These are phyloP conservation scores for Solanum pinnatisectum DNA, from an alignment of 257 asterid genomes.

Conservation along the genomic window DNA sequence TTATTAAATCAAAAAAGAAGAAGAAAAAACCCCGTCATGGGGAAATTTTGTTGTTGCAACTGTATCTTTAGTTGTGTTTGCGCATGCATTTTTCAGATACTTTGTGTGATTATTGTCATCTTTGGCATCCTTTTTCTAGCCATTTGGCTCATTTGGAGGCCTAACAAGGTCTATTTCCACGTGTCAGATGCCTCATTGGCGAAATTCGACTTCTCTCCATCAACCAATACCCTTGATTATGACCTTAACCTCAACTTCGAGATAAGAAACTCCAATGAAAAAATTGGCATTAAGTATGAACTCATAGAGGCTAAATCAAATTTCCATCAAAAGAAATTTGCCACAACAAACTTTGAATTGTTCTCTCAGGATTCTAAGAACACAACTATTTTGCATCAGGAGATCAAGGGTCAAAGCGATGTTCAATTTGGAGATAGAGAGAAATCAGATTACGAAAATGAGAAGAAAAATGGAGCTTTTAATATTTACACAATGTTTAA, in stretches of 20 bases:
- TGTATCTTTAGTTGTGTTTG: slow-evolving; percentile 53
- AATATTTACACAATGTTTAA: slow-evolving; percentile 38
- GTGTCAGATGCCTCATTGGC: slow-evolving; percentile 48
- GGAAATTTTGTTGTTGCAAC: slow-evolving; percentile 48
- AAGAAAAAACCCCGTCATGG: background rate
- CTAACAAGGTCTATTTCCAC: slow-evolving; percentile 47
- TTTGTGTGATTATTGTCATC: slow-evolving; percentile 32
- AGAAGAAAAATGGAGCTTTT: slow-evolving; percentile 23
- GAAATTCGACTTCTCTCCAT: slow-evolving; percentile 31
- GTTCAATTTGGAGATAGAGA: slow-evolving; percentile 21
- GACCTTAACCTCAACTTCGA: slow-evolving; percentile 51
- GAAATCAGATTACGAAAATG: slow-evolving; percentile 21
- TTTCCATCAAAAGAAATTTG: slow-evolving; percentile 43
- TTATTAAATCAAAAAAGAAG: background rate
- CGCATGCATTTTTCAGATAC: slow-evolving; percentile 59
- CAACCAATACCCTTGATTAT: slow-evolving; percentile 50
- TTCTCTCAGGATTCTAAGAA: slow-evolving; percentile 53
- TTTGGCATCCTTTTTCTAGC: slow-evolving; percentile 23
- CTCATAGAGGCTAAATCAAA: slow-evolving; percentile 45
- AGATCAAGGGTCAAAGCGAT: slow-evolving; percentile 26
- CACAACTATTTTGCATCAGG: slow-evolving; percentile 19
- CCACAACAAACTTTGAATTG: slow-evolving; percentile 9
- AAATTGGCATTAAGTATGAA: slow-evolving; percentile 70
- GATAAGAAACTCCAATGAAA: slow-evolving; percentile 67
- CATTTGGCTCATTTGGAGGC: slow-evolving; percentile 73